A percentile compares a stretch with the other conserved stretches of the same genome.
Conservation (phyloP, 768 basidiomycete species). For the Punctularia strigosozonata region DNA sequence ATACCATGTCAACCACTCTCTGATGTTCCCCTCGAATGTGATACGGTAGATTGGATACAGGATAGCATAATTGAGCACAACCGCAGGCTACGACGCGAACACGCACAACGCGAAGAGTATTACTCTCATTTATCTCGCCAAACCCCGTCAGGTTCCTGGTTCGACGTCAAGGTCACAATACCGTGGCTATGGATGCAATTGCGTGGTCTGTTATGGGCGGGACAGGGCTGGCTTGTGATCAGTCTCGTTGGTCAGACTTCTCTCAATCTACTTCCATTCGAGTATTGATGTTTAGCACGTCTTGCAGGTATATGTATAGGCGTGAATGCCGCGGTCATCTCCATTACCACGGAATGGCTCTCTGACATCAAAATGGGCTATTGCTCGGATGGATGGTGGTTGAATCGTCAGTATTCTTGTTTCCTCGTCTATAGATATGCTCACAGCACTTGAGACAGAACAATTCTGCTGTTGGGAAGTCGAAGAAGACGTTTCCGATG, state of each 20-base stretch:
- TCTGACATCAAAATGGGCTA: constrained; percentile 98
- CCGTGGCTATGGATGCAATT: constrained; percentile 53
- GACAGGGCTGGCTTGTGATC: constrained; percentile 89
- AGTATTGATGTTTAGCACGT: constrained; percentile 1
- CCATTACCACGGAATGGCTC: constrained; percentile 93
- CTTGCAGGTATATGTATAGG: constrained; percentile 78
- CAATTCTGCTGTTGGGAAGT: constrained; percentile 99
- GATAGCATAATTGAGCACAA: constrained; percentile 87
- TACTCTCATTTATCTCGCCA: constrained; percentile 25
- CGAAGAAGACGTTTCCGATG: constrained; percentile 62
- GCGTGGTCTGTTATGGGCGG: constrained; percentile 48
- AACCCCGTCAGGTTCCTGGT: constrained; percentile 37
- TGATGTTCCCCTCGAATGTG: constrained; percentile 3
- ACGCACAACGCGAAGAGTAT: constrained; percentile 37
- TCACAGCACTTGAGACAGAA: too few species aligned
- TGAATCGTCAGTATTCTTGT: too few species aligned
- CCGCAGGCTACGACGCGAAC: too few species aligned
- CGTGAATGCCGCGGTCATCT: constrained; percentile 87
- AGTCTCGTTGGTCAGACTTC: constrained; percentile 67
- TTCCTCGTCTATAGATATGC: too few species aligned
- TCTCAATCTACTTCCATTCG: constrained; percentile 2
- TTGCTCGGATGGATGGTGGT: constrained; percentile 95
- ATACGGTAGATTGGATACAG: constrained; percentile 81
- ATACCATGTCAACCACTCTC: constrained; percentile 7
- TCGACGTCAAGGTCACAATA: constrained; percentile 37